Percentiles rank a stretch among this genome's conserved stretches.
Evolutionary conservation across 202 grass and related monocot species (phyloP).

Genomic region (Saccharum hybrid): DNA sequence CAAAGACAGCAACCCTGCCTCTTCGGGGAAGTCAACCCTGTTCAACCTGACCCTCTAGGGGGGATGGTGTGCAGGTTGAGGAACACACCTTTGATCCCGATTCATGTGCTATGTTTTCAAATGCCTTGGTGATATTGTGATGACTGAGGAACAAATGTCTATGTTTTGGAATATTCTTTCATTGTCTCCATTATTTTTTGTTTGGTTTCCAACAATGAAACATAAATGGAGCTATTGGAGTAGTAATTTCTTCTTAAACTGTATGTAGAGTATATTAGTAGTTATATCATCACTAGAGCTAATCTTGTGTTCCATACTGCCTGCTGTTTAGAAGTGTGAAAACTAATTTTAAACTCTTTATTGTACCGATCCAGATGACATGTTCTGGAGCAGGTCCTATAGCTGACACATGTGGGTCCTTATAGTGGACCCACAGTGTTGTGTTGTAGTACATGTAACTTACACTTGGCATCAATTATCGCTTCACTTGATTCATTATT

Average conservation of each 20-base stretch:
- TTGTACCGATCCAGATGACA: not conserved
- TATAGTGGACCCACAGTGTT: too few species aligned
- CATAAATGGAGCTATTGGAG: not conserved
- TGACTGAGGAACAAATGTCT: not conserved
- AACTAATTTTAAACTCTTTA: not conserved
- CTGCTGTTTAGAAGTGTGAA: not conserved
- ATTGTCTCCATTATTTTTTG: not conserved
- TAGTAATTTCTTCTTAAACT: conserved; percentile 4
- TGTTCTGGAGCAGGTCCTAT: not conserved
- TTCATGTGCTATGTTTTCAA: too few species aligned
- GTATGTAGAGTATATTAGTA: not conserved
- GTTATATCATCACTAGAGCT: conserved; percentile 3
- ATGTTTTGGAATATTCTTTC: conserved; percentile 11
- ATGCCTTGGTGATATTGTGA: too few species aligned
- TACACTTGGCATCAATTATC: too few species aligned
- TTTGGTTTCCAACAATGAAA: not conserved
- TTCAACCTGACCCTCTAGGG: too few species aligned
- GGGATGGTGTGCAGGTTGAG: too few species aligned
- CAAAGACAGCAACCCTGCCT: too few species aligned
- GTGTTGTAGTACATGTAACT: too few species aligned
- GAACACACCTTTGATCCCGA: too few species aligned
- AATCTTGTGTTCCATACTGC: not conserved
- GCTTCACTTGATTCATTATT: too few species aligned
- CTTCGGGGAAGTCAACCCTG: too few species aligned
- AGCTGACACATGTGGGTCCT: not conserved